These are phyloP conservation scores for Acorus calamus DNA, from an alignment of 106 monocot species.

Conservation along the genomic window DNA sequence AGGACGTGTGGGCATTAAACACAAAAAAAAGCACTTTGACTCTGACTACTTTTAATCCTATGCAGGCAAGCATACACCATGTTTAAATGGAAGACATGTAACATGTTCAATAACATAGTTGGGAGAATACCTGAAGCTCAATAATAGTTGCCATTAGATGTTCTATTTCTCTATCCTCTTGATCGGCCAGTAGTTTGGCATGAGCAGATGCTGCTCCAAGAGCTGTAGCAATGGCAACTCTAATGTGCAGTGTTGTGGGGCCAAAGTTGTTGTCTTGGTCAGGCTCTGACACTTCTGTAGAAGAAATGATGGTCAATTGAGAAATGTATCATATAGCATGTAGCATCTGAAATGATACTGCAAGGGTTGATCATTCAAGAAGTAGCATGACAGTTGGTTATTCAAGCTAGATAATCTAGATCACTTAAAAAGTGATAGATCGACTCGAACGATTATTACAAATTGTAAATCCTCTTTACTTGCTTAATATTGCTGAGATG, in stretches of 20 bases:
- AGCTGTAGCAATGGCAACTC: constrained; percentile 65
- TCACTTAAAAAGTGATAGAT: too few relatives aligned
- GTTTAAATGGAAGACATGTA: too few relatives aligned
- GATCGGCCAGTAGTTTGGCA: constrained; percentile 78
- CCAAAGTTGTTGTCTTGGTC: constrained; percentile 35
- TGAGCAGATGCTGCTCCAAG: constrained; percentile 65
- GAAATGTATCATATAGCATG: background rate
- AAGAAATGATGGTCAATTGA: background rate
- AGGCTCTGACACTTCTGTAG: constrained; percentile 5
- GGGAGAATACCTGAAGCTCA: constrained; percentile 50
- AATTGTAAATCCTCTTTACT: too few relatives aligned
- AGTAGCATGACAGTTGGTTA: too few relatives aligned
- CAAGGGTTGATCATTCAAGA: too few relatives aligned
- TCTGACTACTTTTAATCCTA: too few relatives aligned
- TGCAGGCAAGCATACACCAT: too few relatives aligned
- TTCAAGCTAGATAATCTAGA: too few relatives aligned
- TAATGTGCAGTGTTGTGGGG: constrained; percentile 41
- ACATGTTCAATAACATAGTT: background rate
- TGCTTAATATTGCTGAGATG: too few relatives aligned
- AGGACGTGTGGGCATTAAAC: background rate
- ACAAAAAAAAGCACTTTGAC: too few relatives aligned
- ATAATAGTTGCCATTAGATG: constrained; percentile 65
- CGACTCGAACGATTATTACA: too few relatives aligned
- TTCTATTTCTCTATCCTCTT: constrained; percentile 80
- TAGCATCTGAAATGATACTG: background rate